Conservation (phyloP, 169 alveolate genomes). For the Eimeria brunetti region DNA sequence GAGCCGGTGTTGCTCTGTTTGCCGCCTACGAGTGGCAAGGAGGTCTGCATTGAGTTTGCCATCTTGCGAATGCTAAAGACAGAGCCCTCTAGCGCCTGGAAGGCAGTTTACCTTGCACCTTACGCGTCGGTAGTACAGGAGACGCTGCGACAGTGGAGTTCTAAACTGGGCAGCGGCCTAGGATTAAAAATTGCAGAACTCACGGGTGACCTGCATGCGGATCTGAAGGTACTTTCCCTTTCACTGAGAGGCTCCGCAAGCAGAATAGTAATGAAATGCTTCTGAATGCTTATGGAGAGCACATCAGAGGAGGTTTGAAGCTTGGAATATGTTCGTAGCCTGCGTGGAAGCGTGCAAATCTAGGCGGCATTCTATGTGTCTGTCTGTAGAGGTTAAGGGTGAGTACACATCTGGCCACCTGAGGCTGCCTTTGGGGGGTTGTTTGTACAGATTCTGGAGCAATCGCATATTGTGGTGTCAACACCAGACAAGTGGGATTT, state of each 20-base stretch:
- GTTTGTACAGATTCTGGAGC: constrained; percentile 82
- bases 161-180: constrained; percentile 84
- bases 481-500: constrained; percentile 85
- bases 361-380: neutral
- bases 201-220: constrained; percentile 81
- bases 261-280: neutral
- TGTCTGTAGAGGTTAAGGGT: neutral
- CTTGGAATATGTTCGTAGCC: neutral
- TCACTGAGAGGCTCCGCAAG: neutral
- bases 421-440: neutral
- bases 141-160: constrained; percentile 84
- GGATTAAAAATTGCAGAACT: constrained; percentile 80
- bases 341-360: neutral
- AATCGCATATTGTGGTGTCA: constrained; percentile 85
- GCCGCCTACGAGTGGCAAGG: constrained; percentile 95
- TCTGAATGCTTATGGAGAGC: neutral
- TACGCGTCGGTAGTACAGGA: constrained; percentile 83
- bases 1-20: constrained; percentile 95
- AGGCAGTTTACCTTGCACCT: constrained; percentile 87
- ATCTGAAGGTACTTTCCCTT: constrained; percentile 67
- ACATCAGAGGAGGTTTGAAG: neutral
- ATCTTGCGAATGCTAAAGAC: constrained; percentile 90
- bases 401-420: neutral
- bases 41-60: constrained; percentile 93
- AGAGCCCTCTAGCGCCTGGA: constrained; percentile 80